Conservation (phyloP, 1,284 basidiomycete genomes). For the Cryptococcus sp. region DNA sequence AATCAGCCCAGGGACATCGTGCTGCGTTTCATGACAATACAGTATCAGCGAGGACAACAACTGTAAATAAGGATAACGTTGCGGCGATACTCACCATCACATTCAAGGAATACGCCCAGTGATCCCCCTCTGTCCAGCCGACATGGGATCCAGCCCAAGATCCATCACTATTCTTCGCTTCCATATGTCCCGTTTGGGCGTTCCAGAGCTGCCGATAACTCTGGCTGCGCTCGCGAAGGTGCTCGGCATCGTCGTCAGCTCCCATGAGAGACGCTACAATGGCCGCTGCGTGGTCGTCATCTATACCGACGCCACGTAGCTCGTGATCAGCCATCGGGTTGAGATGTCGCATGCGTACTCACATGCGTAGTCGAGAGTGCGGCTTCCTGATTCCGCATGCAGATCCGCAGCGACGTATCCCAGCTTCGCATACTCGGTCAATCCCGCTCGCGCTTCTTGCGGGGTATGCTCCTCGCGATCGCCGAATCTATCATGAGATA, state of each 20-base stretch:
- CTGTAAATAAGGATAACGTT: background rate
- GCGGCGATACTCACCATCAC: slow-evolving; percentile 52
- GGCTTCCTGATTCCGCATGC: slow-evolving; percentile 73
- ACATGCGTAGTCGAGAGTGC: slow-evolving; percentile 79
- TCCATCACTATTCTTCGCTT: slow-evolving; percentile 69
- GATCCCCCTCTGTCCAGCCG: slow-evolving; percentile 81
- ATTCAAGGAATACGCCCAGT: slow-evolving; percentile 79
- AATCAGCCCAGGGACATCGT: slow-evolving; percentile 66
- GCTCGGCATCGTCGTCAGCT: slow-evolving; percentile 58
- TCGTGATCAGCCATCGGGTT: too few relatives aligned
- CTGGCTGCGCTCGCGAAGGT: slow-evolving; percentile 62
- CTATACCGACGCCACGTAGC: slow-evolving; percentile 49
- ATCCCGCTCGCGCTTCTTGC: slow-evolving; percentile 76
- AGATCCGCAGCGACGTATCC: slow-evolving; percentile 79
- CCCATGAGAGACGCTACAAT: slow-evolving; percentile 62
- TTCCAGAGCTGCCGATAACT: slow-evolving; percentile 68
- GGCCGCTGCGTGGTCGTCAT: slow-evolving; percentile 74
- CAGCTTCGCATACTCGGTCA: slow-evolving; percentile 65
- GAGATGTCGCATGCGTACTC: slow-evolving; percentile 24
- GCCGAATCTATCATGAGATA: slow-evolving; percentile 53
- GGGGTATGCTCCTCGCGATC: slow-evolving; percentile 79
- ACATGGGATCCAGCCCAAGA: slow-evolving; percentile 68
- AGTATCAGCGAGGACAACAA: background rate
- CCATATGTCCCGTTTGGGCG: slow-evolving; percentile 72
- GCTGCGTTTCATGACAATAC: slow-evolving; percentile 22